These are phyloP conservation scores for Pythium vanterpoolii DNA, from an alignment of 352 stramenopile species.

Conservation along the genomic window DNA sequence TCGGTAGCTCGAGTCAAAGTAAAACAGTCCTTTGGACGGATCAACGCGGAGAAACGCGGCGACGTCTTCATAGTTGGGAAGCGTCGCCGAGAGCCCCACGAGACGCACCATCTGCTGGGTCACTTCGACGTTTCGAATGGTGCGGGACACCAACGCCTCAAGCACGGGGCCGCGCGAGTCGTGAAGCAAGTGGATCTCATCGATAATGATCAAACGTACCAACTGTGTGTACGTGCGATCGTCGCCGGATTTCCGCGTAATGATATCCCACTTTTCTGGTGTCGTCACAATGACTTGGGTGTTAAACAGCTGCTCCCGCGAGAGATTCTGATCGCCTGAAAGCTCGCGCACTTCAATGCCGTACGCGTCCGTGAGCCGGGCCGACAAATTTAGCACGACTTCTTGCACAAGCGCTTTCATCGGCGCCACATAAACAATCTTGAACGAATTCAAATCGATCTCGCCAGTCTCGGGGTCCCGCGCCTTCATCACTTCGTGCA, in stretches of 20 bases:
- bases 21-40: constrained; percentile 97
- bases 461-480: constrained; percentile 68
- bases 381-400: constrained; percentile 97
- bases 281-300: constrained; percentile 99
- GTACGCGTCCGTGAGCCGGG: constrained; percentile 91
- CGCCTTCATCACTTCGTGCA: constrained; percentile 97
- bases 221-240: constrained; percentile 97
- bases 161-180: constrained; percentile 98
- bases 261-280: constrained; percentile 99
- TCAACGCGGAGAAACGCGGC: constrained; percentile 98
- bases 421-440: constrained; percentile 99
- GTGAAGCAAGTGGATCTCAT: constrained; percentile 99
- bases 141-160: constrained; percentile 96
- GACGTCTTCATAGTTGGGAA: constrained; percentile 99
- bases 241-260: constrained; percentile 98
- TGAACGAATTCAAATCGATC: constrained; percentile 96
- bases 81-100: constrained; percentile 97
- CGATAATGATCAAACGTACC: constrained; percentile 98
- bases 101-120: constrained; percentile 97
- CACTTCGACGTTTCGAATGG: constrained; percentile 97
- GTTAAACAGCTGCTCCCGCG: constrained; percentile 95
- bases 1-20: constrained; percentile 99
- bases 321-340: constrained; percentile 98
- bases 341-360: constrained; percentile 96
- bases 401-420: constrained; percentile 99